Conservation (phyloP, 2,329 filamentous ascomycete genomes). For the Fusarium albosuccineum region DNA sequence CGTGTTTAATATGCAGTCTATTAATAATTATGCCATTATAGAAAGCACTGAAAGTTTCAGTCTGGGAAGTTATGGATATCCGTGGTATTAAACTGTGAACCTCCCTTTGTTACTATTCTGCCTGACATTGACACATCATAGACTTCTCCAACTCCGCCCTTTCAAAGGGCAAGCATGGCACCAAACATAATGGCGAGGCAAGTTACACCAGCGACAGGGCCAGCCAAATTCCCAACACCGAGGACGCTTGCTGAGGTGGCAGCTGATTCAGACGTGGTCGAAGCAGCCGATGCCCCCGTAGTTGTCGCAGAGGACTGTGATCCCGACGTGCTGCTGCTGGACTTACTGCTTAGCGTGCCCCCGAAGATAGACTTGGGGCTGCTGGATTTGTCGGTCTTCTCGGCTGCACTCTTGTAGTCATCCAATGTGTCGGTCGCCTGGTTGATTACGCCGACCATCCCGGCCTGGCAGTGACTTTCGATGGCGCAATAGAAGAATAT, state of each 20-base stretch:
- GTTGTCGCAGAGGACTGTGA: background rate
- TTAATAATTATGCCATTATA: too few relatives aligned
- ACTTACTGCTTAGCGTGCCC: slow-evolving; percentile 13
- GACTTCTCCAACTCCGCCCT: too few relatives aligned
- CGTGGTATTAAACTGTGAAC: too few relatives aligned
- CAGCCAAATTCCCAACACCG: background rate
- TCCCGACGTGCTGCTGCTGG: background rate
- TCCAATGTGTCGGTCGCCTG: slow-evolving; percentile 37
- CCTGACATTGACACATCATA: too few relatives aligned
- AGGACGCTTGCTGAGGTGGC: background rate
- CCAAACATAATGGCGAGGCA: background rate
- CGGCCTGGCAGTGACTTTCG: slow-evolving; percentile 46
- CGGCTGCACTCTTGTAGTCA: slow-evolving; percentile 27
- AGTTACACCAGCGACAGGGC: background rate
- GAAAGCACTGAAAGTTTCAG: too few relatives aligned
- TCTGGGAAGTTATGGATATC: too few relatives aligned
- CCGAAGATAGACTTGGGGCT: slow-evolving; percentile 27
- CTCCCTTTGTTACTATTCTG: too few relatives aligned
- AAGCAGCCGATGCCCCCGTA: background rate
- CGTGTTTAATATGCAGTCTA: too few relatives aligned
- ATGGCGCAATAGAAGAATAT: slow-evolving; percentile 50
- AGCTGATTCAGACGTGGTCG: background rate
- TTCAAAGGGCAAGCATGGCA: background rate
- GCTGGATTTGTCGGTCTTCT: slow-evolving; percentile 12
- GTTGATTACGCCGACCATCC: slow-evolving; percentile 51